A percentile compares a stretch with the other conserved stretches of the same genome.
Evolutionary conservation across 1,139 yeast genomes (phyloP).

Genomic region (Suhomyces ambrosiae): DNA sequence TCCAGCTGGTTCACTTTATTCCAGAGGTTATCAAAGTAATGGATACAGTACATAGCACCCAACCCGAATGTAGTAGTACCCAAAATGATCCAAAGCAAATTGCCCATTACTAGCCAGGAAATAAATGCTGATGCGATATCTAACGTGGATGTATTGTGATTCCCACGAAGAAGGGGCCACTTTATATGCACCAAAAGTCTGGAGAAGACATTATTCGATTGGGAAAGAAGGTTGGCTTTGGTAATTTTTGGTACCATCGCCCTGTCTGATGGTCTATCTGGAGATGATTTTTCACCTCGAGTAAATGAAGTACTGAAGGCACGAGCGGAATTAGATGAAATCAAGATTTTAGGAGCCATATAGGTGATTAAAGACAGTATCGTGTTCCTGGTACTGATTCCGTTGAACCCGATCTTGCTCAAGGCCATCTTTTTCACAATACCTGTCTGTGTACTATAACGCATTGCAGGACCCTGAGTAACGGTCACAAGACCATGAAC

Average conservation of each 20-base stretch:
- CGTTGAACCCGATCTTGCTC: too few species aligned
- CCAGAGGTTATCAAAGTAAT: slow-evolving; percentile 39
- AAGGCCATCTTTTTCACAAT: too few species aligned
- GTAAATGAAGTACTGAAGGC: background rate
- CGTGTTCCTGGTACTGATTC: too few species aligned
- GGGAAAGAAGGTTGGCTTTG: slow-evolving; percentile 44
- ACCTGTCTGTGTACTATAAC: too few species aligned
- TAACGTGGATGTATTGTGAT: slow-evolving; percentile 48
- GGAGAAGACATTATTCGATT: slow-evolving; percentile 45
- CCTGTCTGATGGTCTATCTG: background rate
- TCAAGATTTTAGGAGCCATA: too few species aligned
- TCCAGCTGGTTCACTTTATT: slow-evolving; percentile 18
- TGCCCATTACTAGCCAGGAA: slow-evolving; percentile 58
- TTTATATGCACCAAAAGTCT: slow-evolving; percentile 53
- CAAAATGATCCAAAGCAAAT: slow-evolving; percentile 57
- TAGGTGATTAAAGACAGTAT: too few species aligned
- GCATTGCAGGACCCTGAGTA: background rate
- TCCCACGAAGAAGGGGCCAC: slow-evolving; percentile 57
- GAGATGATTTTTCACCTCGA: background rate
- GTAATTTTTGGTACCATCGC: slow-evolving; percentile 25
- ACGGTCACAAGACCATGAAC: background rate
- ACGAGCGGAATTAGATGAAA: background rate
- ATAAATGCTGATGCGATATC: slow-evolving; percentile 62
- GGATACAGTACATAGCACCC: slow-evolving; percentile 50
- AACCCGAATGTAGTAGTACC: slow-evolving; percentile 70